These are phyloP conservation scores for Aureobasidium sp. DNA, from an alignment of 2,329 filamentous ascomycete genomes.

Conservation along the genomic window DNA sequence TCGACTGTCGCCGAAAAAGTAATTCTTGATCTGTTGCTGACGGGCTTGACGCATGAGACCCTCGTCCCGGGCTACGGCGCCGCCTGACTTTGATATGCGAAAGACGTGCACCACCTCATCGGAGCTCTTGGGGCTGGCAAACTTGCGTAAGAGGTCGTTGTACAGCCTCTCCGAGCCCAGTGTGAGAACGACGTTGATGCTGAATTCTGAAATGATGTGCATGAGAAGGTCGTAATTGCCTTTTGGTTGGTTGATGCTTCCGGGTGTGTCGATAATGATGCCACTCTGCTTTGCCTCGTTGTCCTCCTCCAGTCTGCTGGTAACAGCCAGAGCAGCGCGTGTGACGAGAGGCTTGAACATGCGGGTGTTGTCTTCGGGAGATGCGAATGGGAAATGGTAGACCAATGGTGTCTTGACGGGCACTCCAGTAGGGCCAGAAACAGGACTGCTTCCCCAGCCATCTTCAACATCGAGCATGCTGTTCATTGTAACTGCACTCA, in stretches of 20 bases:
- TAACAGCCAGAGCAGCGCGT: slow-evolving; percentile 68
- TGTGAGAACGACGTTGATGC: slow-evolving; percentile 68
- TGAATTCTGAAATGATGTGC: slow-evolving; percentile 65
- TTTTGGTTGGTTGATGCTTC: slow-evolving; percentile 56
- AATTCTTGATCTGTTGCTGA: slow-evolving; percentile 74
- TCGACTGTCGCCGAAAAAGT: slow-evolving; percentile 80
- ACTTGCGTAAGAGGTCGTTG: slow-evolving; percentile 63
- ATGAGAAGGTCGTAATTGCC: slow-evolving; percentile 65
- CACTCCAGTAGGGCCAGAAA: slow-evolving; percentile 77
- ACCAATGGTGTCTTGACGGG: slow-evolving; percentile 89
- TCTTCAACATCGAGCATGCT: slow-evolving; percentile 82
- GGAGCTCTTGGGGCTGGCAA: slow-evolving; percentile 36
- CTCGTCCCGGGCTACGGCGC: slow-evolving; percentile 68
- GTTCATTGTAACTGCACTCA: slow-evolving; percentile 80
- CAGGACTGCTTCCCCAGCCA: slow-evolving; percentile 76
- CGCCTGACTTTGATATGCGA: slow-evolving; percentile 74
- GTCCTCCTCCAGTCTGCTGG: slow-evolving; percentile 69
- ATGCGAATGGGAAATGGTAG: slow-evolving; percentile 73
- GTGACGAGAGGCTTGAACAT: slow-evolving; percentile 68
- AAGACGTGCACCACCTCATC: slow-evolving; percentile 68
- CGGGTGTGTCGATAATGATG: slow-evolving; percentile 77
- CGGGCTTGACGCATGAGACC: slow-evolving; percentile 63
- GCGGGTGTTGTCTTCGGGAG: slow-evolving; percentile 59
- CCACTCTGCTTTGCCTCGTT: slow-evolving; percentile 61
- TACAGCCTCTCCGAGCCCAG: slow-evolving; percentile 71